Percentiles rank a stretch among this genome's conserved stretches.
Evolutionary conservation across 192 early-diverging fungal genomes (phyloP).

Genomic region (Pecoramyces ruminantium): DNA sequence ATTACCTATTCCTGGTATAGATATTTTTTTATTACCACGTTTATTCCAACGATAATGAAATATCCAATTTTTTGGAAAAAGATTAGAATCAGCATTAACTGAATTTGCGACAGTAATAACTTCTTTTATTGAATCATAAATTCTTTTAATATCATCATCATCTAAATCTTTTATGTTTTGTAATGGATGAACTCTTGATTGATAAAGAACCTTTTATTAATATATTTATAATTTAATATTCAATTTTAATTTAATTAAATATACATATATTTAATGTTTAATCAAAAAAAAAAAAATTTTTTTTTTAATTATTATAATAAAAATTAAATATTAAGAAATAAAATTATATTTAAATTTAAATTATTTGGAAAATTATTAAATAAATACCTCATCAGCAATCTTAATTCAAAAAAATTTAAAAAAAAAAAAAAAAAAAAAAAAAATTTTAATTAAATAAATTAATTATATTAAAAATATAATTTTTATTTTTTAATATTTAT

Average conservation of each 20-base stretch:
- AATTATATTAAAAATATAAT: no score
- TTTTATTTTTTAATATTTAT: no score
- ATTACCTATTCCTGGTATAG: conserved; percentile 30
- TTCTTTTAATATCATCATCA: conserved; percentile 12
- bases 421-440: no score
- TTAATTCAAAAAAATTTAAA: no score
- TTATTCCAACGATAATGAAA: conserved; percentile 54
- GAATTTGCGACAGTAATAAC: conserved; percentile 20
- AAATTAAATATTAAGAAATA: no score
- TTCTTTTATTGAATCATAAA: not conserved
- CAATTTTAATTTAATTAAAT: no score
- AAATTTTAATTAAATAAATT: no score
- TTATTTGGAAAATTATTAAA: no score
- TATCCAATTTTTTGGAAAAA: conserved; percentile 57
- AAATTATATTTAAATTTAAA: no score
- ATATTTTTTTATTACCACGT: conserved; percentile 8
- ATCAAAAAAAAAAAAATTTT: no score
- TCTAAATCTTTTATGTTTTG: conserved; percentile 26
- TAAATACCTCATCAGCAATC: conserved; percentile 34
- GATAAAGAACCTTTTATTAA: conserved; percentile 35
- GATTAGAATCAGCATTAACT: conserved; percentile 44
- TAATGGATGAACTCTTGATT: conserved; percentile 50
- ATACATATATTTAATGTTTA: no score
- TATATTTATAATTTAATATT: not conserved
- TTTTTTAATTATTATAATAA: no score